Evolutionary conservation across 371 early-diverging fungal species (phyloP), one percentile per base, ranked within the genome.

Genomic region (Mortierella sp.): DNA sequence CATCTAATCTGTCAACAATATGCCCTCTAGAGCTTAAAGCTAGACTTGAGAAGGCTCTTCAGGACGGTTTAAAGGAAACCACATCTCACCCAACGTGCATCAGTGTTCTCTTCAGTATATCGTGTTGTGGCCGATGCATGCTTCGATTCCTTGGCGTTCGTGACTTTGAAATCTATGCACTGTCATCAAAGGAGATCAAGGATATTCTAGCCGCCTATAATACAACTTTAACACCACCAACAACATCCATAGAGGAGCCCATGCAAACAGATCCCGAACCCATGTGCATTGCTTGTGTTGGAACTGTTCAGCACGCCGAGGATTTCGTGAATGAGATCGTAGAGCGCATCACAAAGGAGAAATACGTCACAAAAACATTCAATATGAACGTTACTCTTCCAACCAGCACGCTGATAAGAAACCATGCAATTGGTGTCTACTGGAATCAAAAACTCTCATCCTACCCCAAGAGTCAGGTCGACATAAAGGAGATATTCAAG

Each of bases 381-480:
- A 85, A 77, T 61, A 74, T 91, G 70, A 86, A 73, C 10, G 85
- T 87, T 35, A 88, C 90, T 0, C 67, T 90, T 3, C 92, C 92
- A 12, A 75, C 85, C 16, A 84, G 90, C 65, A 69, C 87, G n/a
- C 37, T 91, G 55, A 52, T 84, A 37, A 87, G 89, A 24, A 88
- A 89, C 69, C 89, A 89, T 67, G 70, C 90, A 0, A 52, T 88
- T 14, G 60, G 65, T 6, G 57, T 90, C 24, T 84, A 87, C 61
- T 65, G 85, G 64, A 37, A 64, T 20, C 49, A 77, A 10, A 47
- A 45, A n/a, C 72, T 72, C 35, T 49, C 71, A 40, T 22, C 58
- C 45, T 43, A 28, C n/a, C 67, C 66, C 14, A 35, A 28, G 8
- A 45, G 52, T 18, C 67, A 62, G 9, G 83, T 84, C 18, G 89